These are phyloP conservation scores for Cryptosporidium sp. DNA, from an alignment of 169 alveolate species.

Conservation along the genomic window DNA sequence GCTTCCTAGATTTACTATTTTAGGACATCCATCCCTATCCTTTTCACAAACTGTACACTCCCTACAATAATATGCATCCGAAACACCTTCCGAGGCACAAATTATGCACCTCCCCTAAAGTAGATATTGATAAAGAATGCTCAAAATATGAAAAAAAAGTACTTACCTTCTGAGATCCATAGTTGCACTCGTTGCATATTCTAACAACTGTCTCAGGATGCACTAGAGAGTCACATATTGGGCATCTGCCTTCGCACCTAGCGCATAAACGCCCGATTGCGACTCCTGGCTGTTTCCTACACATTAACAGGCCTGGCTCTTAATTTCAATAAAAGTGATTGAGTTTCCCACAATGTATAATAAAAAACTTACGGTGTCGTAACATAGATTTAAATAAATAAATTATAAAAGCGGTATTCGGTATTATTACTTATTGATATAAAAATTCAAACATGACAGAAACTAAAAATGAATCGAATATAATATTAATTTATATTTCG, in stretches of 20 bases:
- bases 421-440: not conserved
- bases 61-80: constrained; percentile 98
- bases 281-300: constrained; percentile 98
- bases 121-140: too few relatives aligned
- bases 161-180: constrained; percentile 93
- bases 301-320: constrained; percentile 96
- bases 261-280: constrained; percentile 98
- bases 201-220: constrained; percentile 96
- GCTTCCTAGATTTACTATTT: constrained; percentile 96
- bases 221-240: constrained; percentile 99
- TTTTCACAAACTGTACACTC: constrained; percentile 97
- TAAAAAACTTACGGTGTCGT: constrained; percentile 67
- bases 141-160: not conserved
- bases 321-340: constrained; percentile 65
- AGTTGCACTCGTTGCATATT: constrained; percentile 99
- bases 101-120: constrained; percentile 97
- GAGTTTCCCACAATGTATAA: not conserved
- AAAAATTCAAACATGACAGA: not conserved
- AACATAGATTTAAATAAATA: constrained; percentile 32
- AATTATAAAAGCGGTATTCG: not conserved
- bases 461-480: not conserved
- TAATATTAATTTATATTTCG: constrained; percentile 37
- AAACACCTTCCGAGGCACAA: constrained; percentile 98
- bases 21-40: constrained; percentile 99
- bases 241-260: constrained; percentile 98